These are phyloP conservation scores for Boletellus ananiceps DNA, from an alignment of 768 basidiomycete genomes.

Conservation along the genomic window DNA sequence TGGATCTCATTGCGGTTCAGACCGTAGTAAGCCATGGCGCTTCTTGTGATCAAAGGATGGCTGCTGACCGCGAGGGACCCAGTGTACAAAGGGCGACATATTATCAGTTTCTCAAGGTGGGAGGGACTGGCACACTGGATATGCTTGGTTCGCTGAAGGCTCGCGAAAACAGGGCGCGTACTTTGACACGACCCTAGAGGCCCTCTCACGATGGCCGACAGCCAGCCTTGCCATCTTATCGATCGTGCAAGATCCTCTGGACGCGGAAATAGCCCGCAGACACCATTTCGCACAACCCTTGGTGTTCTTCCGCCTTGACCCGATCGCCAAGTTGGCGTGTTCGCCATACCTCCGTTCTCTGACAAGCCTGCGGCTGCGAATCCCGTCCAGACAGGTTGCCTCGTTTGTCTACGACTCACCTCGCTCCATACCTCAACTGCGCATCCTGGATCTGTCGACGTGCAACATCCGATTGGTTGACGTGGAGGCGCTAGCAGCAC, in stretches of 20 bases:
- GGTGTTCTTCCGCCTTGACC: slow-evolving; percentile 72
- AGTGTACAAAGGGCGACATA: slow-evolving; percentile 72
- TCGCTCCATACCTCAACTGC: slow-evolving; percentile 40
- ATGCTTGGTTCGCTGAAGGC: neutral
- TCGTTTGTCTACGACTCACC: slow-evolving; percentile 34
- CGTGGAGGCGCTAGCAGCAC: slow-evolving; percentile 49
- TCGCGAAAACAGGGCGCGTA: slow-evolving; percentile 59
- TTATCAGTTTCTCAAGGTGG: slow-evolving; percentile 73
- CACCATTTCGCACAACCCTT: slow-evolving; percentile 76
- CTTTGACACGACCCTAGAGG: slow-evolving; percentile 67
- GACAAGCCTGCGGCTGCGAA: slow-evolving; percentile 58
- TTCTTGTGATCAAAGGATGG: neutral
- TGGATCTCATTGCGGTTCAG: slow-evolving; percentile 68
- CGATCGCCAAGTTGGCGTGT: slow-evolving; percentile 43
- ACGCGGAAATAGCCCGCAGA: slow-evolving; percentile 34
- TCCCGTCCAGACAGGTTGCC: slow-evolving; percentile 62
- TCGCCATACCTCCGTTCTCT: slow-evolving; percentile 43
- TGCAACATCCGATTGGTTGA: slow-evolving; percentile 52
- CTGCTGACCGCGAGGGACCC: neutral
- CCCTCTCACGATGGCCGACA: slow-evolving; percentile 61
- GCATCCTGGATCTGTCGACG: slow-evolving; percentile 74
- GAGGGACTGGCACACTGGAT: neutral
- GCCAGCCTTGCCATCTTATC: slow-evolving; percentile 44
- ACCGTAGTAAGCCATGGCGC: slow-evolving; percentile 60
- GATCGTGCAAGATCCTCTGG: slow-evolving; percentile 62